Conservation (phyloP, 129 eudicot species). For the Lonicera japonica region DNA sequence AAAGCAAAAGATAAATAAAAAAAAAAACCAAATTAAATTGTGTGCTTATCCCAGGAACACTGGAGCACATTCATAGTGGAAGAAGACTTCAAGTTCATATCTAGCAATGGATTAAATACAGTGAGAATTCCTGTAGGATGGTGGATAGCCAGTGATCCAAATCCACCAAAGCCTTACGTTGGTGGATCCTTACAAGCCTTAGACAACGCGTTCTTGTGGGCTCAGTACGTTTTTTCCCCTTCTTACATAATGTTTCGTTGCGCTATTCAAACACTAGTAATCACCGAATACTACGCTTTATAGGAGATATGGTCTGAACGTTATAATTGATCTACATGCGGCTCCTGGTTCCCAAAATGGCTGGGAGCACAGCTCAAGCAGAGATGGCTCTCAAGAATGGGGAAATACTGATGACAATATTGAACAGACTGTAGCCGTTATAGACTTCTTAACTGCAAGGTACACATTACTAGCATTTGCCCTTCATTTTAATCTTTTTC, state of each 20-base stretch:
- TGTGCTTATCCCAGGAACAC: slow-evolving; percentile 33
- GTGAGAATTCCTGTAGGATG: slow-evolving; percentile 86
- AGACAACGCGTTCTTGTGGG: slow-evolving; percentile 79
- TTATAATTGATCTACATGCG: slow-evolving; percentile 72
- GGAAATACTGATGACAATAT: slow-evolving; percentile 50
- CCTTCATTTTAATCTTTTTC: not conserved
- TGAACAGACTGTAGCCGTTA: slow-evolving; percentile 45
- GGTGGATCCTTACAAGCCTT: slow-evolving; percentile 61
- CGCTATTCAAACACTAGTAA: not conserved
- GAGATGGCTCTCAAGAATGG: slow-evolving; percentile 67
- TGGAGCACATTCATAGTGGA: slow-evolving; percentile 63
- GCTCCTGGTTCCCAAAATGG: slow-evolving; percentile 92
- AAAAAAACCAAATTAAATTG: no score
- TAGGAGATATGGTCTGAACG: slow-evolving; percentile 57
- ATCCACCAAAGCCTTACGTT: slow-evolving; percentile 64
- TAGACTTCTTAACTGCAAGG: slow-evolving; percentile 61
- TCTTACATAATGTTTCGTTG: not conserved
- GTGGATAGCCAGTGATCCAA: slow-evolving; percentile 78
- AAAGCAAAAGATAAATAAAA: not conserved
- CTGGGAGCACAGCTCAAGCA: slow-evolving; percentile 47
- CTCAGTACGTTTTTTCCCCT: slow-evolving; percentile 33
- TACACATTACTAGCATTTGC: not conserved
- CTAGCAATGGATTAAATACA: slow-evolving; percentile 44
- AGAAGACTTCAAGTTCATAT: slow-evolving; percentile 56
- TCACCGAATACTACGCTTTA: not conserved